Base-by-base conservation (phyloP, 2,329 filamentous ascomycete genomes). In the Trichoderma sp. region DNA sequence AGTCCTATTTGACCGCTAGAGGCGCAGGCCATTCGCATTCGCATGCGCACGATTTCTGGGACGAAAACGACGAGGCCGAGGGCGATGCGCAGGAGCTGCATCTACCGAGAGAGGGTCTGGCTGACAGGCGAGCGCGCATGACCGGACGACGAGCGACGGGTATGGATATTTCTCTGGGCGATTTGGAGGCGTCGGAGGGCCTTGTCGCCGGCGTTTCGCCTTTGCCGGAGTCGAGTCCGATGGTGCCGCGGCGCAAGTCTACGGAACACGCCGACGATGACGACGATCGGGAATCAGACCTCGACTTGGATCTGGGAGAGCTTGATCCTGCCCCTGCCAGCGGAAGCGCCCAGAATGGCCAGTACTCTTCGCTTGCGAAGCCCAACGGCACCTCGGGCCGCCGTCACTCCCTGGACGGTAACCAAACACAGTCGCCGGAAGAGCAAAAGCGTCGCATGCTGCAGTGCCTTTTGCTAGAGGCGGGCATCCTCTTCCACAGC, bases 1-100 rank as follows among this genome's bases (percentile, higher is more conserved):
- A 98, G 79, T 97, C 96, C 81, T 93, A 94, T 77, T 90, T 98
- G 73, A 94, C 93, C 0, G 91, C 90, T 2, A 81, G 87, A 67
- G 88, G 88, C 54, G 89, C 88, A 1, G 83, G 86, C 1, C 88
- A 89, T 74, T 86, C 86, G 1, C 86, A 90, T 74, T 84, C 85
- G 1, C 87, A 89, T 72, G 78, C 81, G 37, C 82, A 82, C 67
- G 76, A 76, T 13, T 78, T 79, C 39, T 86, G 83, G 78, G 85
- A 85, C 80, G 84, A 85, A 39, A 82, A 83, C 4, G 81, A 83
- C 18, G 81, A 75, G 32, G 80, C 80, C 14, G 78, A 76, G 34
- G 74, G 75, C n/a, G 74, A 75, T 39, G 73, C 74, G 8, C 72
- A 77, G 66, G 75, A 71, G 58, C 71, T 73, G 34, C 70, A 60